Evolutionary conservation across 2,329 filamentous ascomycete species (phyloP), one percentile per base, ranked within the genome.

Genomic region (Chaetothyriales sp.): DNA sequence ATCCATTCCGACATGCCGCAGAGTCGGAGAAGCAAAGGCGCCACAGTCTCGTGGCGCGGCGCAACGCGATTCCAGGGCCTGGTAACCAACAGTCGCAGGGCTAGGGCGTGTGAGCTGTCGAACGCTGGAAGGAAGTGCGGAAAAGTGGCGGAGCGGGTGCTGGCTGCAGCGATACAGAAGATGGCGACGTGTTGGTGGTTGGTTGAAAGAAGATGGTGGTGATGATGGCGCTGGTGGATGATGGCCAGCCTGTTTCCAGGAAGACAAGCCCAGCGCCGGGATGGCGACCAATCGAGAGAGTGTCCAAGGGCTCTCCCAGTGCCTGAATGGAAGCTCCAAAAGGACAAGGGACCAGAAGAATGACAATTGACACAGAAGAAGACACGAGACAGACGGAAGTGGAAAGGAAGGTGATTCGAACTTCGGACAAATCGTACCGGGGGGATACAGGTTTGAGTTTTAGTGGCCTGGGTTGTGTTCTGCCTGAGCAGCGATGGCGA

Each of bases 1-100:
- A 48, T 60, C 58, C 58, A 60, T 60, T 50, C 53, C 57, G 55
- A 60, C 58, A 60, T 60, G 52, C 55, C 54, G 51, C 50, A 45
- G 43, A 10, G 32, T 39, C 3, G 3, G 15, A 39, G 15, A 15
- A 45, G 10, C 32, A 18, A 42, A 10, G 32, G 32, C 15, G 32
- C 32, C 32, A 39, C n/a, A 18, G 22, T 8, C 18, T 22, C 18
- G 18, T 15, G 9, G 25, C 39, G 42, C 10, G 19, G 4, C 8
- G 22, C 19, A 26, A 28, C 26, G 25, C 26, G 43, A 8, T 20
- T 10, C 22, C 15, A 43, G 7, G 20, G 19, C 19, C 20, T 1
- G n/a, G n/a, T n/a, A n/a, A 19, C 43, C n/a, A 44, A 49, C 46
- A 42, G 22, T 53, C 45, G 44, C 18, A 3, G 28, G 39, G 26